Evolutionary conservation across 2,329 filamentous ascomycete genomes (phyloP).

Genomic region (Aspergillus calidoustus): DNA sequence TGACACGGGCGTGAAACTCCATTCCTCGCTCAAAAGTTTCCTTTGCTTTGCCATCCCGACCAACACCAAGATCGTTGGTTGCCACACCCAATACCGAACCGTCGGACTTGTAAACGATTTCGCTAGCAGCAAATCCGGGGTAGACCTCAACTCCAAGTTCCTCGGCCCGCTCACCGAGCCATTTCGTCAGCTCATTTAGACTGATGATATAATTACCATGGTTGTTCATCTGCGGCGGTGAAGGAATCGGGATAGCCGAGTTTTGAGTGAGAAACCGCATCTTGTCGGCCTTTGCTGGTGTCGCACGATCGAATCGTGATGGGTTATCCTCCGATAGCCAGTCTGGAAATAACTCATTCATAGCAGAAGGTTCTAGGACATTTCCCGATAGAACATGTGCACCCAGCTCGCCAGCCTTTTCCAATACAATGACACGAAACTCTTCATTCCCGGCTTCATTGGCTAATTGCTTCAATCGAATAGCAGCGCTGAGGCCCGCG

Average conservation of each 20-base stretch:
- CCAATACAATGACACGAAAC: constrained; percentile 87
- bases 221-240: constrained; percentile 97
- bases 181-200: constrained; percentile 91
- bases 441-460: constrained; percentile 95
- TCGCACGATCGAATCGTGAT: constrained; percentile 83
- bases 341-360: constrained; percentile 89
- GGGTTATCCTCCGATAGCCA: constrained; percentile 91
- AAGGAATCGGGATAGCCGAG: constrained; percentile 76
- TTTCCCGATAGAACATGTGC: constrained; percentile 96
- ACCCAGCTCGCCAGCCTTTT: constrained; percentile 94
- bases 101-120: constrained; percentile 84
- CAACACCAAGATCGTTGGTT: constrained; percentile 91
- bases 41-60: constrained; percentile 80
- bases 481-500: constrained; percentile 88
- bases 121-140: constrained; percentile 91
- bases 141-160: constrained; percentile 96
- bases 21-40: constrained; percentile 93
- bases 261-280: constrained; percentile 94
- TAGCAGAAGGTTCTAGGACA: constrained; percentile 85
- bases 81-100: constrained; percentile 92
- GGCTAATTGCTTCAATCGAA: constrained; percentile 91
- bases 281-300: constrained; percentile 78
- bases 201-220: constrained; percentile 97
- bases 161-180: constrained; percentile 95
- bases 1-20: constrained; percentile 94